These are phyloP conservation scores for Aureobasidium melanogenum DNA, from an alignment of 2,329 filamentous ascomycete genomes.

Conservation along the genomic window DNA sequence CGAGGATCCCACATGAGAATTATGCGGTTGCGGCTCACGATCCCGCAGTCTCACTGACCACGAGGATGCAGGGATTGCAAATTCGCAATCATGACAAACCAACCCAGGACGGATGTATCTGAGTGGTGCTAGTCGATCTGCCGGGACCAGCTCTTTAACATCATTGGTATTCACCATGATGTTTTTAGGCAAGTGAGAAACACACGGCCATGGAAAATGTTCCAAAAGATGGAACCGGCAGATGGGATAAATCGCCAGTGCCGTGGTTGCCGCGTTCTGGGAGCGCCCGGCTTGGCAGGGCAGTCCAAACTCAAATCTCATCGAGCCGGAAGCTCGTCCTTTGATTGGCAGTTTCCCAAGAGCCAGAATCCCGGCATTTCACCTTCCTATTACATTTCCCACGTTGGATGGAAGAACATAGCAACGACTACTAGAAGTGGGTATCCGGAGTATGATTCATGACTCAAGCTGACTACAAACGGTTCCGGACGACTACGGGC, in stretches of 20 bases:
- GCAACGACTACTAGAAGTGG: background rate
- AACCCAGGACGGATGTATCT: background rate
- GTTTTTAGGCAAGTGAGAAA: background rate
- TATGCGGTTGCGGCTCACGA: background rate
- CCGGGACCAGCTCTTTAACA: background rate
- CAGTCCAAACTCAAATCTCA: background rate
- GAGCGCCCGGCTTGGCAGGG: background rate
- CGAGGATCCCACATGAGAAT: background rate
- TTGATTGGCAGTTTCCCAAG: background rate
- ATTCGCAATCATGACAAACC: background rate
- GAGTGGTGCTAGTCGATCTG: background rate
- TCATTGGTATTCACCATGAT: background rate
- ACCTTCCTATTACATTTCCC: background rate
- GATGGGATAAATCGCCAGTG: background rate
- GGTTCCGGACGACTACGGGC: background rate
- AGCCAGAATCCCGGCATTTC: background rate
- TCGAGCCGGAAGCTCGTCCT: background rate
- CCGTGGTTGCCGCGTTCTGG: background rate
- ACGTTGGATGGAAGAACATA: background rate
- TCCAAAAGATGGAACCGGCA: background rate
- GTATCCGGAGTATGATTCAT: background rate
- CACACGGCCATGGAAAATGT: background rate
- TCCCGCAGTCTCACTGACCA: background rate
- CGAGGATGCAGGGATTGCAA: background rate
- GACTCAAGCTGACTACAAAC: background rate